phyloP scores from a whole-genome alignment of 495 filamentous ascomycete species.

The Cercophora newfieldiana region DNA sequence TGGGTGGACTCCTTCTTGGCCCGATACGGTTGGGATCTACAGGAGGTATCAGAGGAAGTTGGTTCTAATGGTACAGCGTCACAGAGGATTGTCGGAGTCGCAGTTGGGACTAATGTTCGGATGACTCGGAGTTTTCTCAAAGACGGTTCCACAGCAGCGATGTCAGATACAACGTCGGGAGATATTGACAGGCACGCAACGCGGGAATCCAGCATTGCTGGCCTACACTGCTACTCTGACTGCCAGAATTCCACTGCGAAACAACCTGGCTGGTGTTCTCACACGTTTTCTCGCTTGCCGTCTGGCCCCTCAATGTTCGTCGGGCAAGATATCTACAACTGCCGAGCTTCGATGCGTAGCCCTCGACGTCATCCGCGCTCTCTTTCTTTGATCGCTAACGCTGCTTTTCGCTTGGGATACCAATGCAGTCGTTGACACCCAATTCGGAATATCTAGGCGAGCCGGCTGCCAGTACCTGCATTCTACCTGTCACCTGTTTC shows the following conservation, averaged over 20 bases:
- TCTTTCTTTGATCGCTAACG: not conserved
- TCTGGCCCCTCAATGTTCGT: too few relatives aligned
- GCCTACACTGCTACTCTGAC: not conserved
- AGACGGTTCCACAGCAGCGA: too few relatives aligned
- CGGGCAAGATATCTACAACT: not conserved
- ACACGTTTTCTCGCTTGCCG: too few relatives aligned
- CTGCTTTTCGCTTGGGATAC: not conserved
- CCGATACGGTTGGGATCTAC: too few relatives aligned
- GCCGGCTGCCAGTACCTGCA: not conserved
- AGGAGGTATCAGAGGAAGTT: too few relatives aligned
- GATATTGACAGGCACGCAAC: not conserved
- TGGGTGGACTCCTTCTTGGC: too few relatives aligned
- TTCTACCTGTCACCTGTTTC: not conserved
- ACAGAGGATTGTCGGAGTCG: too few relatives aligned
- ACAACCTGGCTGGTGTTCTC: not conserved
- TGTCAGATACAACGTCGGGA: too few relatives aligned
- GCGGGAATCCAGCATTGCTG: not conserved
- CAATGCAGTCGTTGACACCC: not conserved
- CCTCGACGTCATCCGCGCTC: not conserved
- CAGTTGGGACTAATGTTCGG: too few relatives aligned
- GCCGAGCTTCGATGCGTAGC: not conserved
- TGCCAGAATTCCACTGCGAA: not conserved
- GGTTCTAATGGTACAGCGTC: too few relatives aligned
- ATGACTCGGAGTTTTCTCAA: too few relatives aligned
- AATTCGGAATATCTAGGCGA: conserved; percentile 1